Percentiles rank a stretch among this genome's conserved stretches.
phyloP scores from a whole-genome alignment of 176 grass and related monocot species.

The Rhynchospora tenuis region DNA sequence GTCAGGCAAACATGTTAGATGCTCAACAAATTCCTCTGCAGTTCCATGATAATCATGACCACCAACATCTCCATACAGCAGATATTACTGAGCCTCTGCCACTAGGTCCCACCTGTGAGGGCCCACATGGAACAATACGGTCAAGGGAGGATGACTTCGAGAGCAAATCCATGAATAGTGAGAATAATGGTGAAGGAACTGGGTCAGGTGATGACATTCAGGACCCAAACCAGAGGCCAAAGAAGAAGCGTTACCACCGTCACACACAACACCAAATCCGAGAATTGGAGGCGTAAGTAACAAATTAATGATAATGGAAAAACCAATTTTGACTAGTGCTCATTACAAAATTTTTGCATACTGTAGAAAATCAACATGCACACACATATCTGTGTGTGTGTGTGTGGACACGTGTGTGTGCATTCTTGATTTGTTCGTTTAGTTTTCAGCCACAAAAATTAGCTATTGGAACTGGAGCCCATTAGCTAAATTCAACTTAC shows the following conservation, averaged over 20 bases:
- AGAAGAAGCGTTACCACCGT: conserved; percentile 96
- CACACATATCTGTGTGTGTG: not conserved
- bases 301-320: not conserved
- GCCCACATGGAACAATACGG: conserved; percentile 18
- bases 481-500: not conserved
- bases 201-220: conserved; percentile 44
- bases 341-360: not conserved
- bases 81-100: conserved; percentile 18
- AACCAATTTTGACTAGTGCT: not conserved
- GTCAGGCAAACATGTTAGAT: conserved; percentile 39
- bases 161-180: conserved; percentile 74
- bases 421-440: not conserved
- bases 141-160: conserved; percentile 47
- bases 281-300: conserved; percentile 61
- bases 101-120: conserved; percentile 32
- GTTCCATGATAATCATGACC: conserved; percentile 28
- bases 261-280: conserved; percentile 97
- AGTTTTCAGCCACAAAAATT: not conserved
- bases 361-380: no score
- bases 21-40: conserved; percentile 43
- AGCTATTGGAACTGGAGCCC: not conserved
- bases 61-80: conserved; percentile 26
- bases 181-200: conserved; percentile 41
- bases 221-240: conserved; percentile 50
- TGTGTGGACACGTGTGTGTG: not conserved